phyloP scores from a whole-genome alignment of 352 stramenopile genomes.

The Peronospora tabacina region DNA sequence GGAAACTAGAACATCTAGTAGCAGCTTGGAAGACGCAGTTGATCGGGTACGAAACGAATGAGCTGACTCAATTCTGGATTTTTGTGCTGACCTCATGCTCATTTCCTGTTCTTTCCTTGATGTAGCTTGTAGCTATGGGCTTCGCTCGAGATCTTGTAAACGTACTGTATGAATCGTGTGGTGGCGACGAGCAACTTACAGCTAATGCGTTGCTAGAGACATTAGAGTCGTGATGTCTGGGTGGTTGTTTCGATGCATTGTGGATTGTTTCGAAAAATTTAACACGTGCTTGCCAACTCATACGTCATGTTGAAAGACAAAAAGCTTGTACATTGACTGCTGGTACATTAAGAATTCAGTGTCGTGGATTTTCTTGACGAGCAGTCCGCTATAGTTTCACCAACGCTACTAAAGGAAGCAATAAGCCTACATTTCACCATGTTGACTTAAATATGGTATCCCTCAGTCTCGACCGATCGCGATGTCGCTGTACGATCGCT shows the following conservation, averaged over 20 bases:
- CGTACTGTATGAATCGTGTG: conserved; percentile 56
- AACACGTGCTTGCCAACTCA: not conserved
- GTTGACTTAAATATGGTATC: not conserved
- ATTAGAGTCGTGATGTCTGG: conserved; percentile 22
- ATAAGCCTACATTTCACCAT: not conserved
- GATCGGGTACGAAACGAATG: conserved; percentile 29
- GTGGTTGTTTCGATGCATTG: not conserved
- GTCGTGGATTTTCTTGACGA: not conserved
- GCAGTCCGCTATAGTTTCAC: not conserved
- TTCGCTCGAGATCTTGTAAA: conserved; percentile 46
- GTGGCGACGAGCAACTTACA: conserved; percentile 41
- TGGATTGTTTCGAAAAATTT: not conserved
- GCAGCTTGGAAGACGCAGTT: conserved; percentile 1
- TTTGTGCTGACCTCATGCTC: conserved; percentile 6
- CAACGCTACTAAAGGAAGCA: not conserved
- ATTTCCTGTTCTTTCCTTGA: not conserved
- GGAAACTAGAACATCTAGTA: not conserved
- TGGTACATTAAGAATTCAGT: not conserved
- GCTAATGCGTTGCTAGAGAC: conserved; percentile 54
- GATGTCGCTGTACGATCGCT: conserved; percentile 16
- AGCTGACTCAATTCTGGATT: conserved; percentile 1
- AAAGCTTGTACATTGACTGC: not conserved
- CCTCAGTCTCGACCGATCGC: conserved; percentile 2
- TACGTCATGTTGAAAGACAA: not conserved
- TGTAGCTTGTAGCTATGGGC: conserved; percentile 51